Evolutionary conservation across 2,329 filamentous ascomycete species (phyloP).

Genomic region (Ceratocystis cubensis): DNA sequence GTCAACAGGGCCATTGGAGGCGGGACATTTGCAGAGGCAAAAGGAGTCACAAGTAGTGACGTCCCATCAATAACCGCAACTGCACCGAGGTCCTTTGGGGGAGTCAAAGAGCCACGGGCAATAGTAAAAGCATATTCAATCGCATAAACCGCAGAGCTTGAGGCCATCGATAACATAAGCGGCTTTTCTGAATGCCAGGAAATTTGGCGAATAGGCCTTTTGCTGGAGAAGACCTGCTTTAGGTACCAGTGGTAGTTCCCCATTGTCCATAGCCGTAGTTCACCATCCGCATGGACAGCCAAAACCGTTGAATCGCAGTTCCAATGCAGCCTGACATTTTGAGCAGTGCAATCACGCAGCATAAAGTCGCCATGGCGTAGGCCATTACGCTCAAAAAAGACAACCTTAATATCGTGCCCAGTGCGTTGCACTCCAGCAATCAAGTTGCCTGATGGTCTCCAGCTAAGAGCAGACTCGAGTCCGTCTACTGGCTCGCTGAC

Average conservation of each 20-base stretch:
- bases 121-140: constrained; percentile 55
- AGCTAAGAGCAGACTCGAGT: constrained; percentile 76
- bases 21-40: constrained; percentile 72
- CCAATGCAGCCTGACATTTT: constrained; percentile 61
- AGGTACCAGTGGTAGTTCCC: constrained; percentile 98
- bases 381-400: constrained; percentile 97
- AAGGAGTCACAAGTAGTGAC: constrained; percentile 68
- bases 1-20: constrained; percentile 86
- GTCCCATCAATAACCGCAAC: constrained; percentile 77
- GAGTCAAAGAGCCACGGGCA: constrained; percentile 52
- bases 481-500: constrained; percentile 91
- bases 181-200: constrained; percentile 81
- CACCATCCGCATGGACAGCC: constrained; percentile 61
- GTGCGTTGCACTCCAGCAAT: constrained; percentile 73
- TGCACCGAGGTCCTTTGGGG: constrained; percentile 64
- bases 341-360: constrained; percentile 47
- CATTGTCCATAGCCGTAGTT: constrained; percentile 90
- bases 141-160: constrained; percentile 23
- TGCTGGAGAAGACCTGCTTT: constrained; percentile 66
- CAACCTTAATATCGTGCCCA: constrained; percentile 54
- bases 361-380: constrained; percentile 88
- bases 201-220: constrained; percentile 29
- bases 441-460: constrained; percentile 81
- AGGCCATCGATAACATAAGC: constrained; percentile 49
- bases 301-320: constrained; percentile 86